Base-by-base conservation (phyloP, 192 early-diverging fungal species). In the Coemansia sp. region DNA sequence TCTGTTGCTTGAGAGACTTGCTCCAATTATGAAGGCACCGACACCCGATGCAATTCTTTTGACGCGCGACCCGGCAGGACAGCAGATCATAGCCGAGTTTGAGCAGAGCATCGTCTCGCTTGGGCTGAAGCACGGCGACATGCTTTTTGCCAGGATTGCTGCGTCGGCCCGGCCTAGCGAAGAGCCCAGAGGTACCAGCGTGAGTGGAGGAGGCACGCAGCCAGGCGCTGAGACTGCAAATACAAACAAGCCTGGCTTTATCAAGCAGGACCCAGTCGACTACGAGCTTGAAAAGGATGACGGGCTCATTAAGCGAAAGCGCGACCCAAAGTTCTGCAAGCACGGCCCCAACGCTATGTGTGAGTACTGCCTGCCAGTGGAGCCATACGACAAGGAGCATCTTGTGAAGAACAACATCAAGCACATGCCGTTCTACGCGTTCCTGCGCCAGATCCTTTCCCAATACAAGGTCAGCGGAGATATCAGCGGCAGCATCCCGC, bases 351-450 rank as follows among this genome's bases (percentile, higher is more conserved):
- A 65, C 13, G 62, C 57, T 35, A 83, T 83, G 81, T 84, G 76
- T 68, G 74, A 73, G 32, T 75, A 73, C 59, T 73, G 71, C 60
- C 42, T 63, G 67, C 70, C 76, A 10, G 66, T 74, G 0, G 66
- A 97, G 85, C 97, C 97, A 15, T 99, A 87, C 65, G 96, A 99
- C 67, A 46, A 84, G 3, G 85, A 72, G n/a, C 97, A 95, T 63
- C 69, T 98, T 46, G 92, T 91, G 35, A 82, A 91, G 67, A 89
- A 97, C 69, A 89, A 89, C 69, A 97, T 99, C 67, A 99, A 99
- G 75, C 96, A 97, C 73, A 90, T 98, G 91, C 94, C 94, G 17
- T 98, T 95, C 66, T 94, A 98, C 61, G 85, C 93, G 6, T 93
- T 95, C 71, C 72, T 99, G 35, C 87, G 91, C 34, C 85, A 94